Base-by-base conservation (phyloP, 305 asterid species). In the Petunia hybrid region DNA sequence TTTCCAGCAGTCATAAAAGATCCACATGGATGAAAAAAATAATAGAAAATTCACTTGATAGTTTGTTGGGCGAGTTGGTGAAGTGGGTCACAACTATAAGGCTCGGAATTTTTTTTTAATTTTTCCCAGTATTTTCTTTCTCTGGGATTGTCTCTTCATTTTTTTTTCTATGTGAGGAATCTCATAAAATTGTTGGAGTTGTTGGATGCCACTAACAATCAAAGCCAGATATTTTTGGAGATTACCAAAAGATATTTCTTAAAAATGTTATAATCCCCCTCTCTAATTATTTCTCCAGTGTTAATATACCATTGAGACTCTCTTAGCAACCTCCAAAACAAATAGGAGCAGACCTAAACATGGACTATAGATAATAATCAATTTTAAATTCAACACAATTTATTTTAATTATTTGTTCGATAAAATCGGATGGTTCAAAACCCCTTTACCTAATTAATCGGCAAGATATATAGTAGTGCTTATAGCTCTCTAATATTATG, bases 181-280 rank as follows among this genome's bases (percentile, higher is more conserved):
- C 59, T 42, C 59, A 70, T 39, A 69, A 8, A 22, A n/a, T n/a
- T 70, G 77, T 45, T 45, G 42, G 22, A 70, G 77, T 70, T 70
- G 60, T 43, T 70, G 77, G 38, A 16, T 45, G 59, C 59, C 77
- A 70, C 42, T 45, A 70, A 4, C 7, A 16, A 70, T 22, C 77
- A 70, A 70, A 8, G 0, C 0, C 39, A 70, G 60, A 22, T 70
- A 70, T 22, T 70, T 69, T 45, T 45, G 59, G 59, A 22, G 31
- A 22, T 22, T 16, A 16, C 41, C 59, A 35, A 62, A 4, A 14
- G 38, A 36, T 38, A 64, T 9, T 38, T 4, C 40, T 12, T 64
- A 4, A 64, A 1, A 36, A 31, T 12, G 10, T 63, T 64, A 10
- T 64, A 2, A 64, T 36, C 38, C 4, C 4, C 16, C 8, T 2